Evolutionary conservation across 2,329 filamentous ascomycete species (phyloP).

Genomic region (Sporothrix brasiliensis): DNA sequence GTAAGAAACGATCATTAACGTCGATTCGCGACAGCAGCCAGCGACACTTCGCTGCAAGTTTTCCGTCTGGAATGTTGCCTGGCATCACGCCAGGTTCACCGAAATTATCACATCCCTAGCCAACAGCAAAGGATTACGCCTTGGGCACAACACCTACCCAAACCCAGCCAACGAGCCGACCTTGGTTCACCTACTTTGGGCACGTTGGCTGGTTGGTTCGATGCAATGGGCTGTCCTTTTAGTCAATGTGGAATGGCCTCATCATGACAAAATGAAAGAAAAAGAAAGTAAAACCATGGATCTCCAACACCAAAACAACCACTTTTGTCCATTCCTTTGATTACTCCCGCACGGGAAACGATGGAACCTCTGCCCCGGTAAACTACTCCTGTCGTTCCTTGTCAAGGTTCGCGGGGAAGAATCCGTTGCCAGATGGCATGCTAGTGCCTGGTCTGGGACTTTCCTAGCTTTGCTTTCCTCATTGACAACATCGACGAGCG

Average conservation of each 20-base stretch:
- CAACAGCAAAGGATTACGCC: not conserved
- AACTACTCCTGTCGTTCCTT: not conserved
- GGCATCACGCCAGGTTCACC: not conserved
- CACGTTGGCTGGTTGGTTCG: not conserved
- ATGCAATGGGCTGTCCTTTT: not conserved
- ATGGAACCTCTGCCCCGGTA: constrained; percentile 2
- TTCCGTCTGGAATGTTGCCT: not conserved
- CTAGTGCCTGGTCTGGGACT: not conserved
- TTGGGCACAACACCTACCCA: too few species aligned
- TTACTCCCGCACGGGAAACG: not conserved
- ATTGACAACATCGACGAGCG: too few species aligned
- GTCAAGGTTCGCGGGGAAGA: constrained; percentile 14
- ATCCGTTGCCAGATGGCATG: not conserved
- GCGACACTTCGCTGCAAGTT: not conserved
- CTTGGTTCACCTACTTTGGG: not conserved
- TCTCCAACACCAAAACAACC: not conserved
- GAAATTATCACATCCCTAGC: not conserved
- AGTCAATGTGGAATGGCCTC: not conserved
- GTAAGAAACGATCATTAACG: not conserved
- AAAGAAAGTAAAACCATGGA: not conserved
- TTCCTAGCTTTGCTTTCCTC: not conserved
- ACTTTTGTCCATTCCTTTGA: not conserved
- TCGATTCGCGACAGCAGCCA: constrained; percentile 17
- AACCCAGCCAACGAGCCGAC: too few species aligned
- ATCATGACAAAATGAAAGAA: not conserved